These are phyloP conservation scores for Nadsonia commutata DNA, from an alignment of 1,139 yeast genomes.

Conservation along the genomic window DNA sequence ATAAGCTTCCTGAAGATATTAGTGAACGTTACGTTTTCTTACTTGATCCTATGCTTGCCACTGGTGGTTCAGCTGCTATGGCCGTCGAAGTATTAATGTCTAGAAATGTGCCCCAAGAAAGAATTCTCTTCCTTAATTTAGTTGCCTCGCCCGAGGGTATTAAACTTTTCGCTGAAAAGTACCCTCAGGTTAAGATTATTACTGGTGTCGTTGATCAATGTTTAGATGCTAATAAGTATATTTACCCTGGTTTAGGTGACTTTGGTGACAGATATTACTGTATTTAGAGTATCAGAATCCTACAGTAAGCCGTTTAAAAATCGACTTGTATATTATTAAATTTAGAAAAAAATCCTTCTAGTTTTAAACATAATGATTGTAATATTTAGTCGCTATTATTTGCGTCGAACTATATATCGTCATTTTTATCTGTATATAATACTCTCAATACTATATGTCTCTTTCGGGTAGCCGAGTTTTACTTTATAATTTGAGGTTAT, in stretches of 20 bases:
- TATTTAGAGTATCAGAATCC: no score
- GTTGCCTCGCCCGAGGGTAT: slow-evolving; percentile 94
- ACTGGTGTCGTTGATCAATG: slow-evolving; percentile 88
- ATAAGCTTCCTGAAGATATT: slow-evolving; percentile 86
- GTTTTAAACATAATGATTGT: no score
- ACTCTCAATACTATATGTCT: no score
- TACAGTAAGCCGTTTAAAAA: no score
- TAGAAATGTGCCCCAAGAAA: slow-evolving; percentile 75
- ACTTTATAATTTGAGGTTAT: no score
- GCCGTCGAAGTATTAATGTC: slow-evolving; percentile 81
- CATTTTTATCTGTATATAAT: no score
- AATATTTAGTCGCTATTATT: no score
- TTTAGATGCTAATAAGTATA: slow-evolving; percentile 69
- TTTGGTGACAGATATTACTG: slow-evolving; percentile 97
- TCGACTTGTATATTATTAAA: no score
- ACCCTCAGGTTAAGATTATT: slow-evolving; percentile 74
- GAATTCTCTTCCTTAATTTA: slow-evolving; percentile 77
- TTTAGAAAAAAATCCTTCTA: no score
- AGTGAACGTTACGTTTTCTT: slow-evolving; percentile 75
- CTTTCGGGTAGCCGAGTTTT: no score
- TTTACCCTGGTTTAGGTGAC: slow-evolving; percentile 92
- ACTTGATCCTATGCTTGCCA: slow-evolving; percentile 93
- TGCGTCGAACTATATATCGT: no score
- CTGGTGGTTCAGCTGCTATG: slow-evolving; percentile 97
- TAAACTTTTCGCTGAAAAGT: slow-evolving; percentile 55